Evolutionary conservation across 225 moss, liverwort and hornwort species (phyloP).

Genomic region (Bryum argenteum): DNA sequence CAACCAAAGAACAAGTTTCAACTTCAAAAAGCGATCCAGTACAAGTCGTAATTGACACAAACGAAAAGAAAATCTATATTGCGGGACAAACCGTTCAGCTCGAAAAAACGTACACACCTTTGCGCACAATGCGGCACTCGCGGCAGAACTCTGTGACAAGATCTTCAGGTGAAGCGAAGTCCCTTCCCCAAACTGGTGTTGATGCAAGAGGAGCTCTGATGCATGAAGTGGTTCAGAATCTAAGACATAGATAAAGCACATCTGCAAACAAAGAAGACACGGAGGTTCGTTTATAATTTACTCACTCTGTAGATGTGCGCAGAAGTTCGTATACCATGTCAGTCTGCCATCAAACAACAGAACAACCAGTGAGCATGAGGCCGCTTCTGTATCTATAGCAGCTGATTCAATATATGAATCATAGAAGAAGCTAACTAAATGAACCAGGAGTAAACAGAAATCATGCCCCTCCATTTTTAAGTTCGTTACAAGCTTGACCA

Average conservation of each 20-base stretch:
- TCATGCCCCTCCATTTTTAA: not conserved
- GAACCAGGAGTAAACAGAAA: not conserved
- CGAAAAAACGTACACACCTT: conserved; percentile 52
- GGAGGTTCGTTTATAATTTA: conserved; percentile 35
- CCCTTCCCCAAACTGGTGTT: conserved; percentile 93
- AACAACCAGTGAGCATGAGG: conserved; percentile 22
- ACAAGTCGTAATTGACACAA: not conserved
- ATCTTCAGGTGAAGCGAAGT: conserved; percentile 89
- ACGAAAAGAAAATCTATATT: not conserved
- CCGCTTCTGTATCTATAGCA: too few species aligned
- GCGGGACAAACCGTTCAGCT: too few species aligned
- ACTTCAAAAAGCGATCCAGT: conserved; percentile 14
- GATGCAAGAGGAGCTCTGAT: conserved; percentile 88
- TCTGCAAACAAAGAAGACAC: not conserved
- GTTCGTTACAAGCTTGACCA: not conserved
- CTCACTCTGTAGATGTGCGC: conserved; percentile 99
- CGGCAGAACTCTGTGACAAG: conserved; percentile 90
- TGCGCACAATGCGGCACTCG: conserved; percentile 95
- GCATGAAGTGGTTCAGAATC: conserved; percentile 22
- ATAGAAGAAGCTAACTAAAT: not conserved
- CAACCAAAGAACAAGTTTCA: conserved; percentile 7
- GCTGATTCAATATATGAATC: not conserved
- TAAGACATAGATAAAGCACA: not conserved
- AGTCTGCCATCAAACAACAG: conserved; percentile 62
- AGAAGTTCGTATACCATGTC: conserved; percentile 99